Conservation (phyloP, 305 asterid genomes). For the Ilex paraguariensis region DNA sequence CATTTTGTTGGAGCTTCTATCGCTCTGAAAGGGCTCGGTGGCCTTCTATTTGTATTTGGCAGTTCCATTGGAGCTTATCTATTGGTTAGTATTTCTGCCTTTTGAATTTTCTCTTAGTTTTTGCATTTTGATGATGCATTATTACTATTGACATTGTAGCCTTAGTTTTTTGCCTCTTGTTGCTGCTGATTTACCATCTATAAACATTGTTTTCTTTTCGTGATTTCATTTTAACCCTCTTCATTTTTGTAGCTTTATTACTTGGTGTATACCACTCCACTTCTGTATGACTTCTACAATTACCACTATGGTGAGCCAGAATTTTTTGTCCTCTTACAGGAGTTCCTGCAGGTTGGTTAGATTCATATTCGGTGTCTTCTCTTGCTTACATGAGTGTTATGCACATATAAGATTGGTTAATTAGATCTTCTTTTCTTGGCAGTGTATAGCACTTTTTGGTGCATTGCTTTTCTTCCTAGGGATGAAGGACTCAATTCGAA, state of each 20-base stretch:
- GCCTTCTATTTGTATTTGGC: constrained; percentile 78
- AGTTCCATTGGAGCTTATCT: constrained; percentile 69
- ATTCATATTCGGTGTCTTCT: neutral
- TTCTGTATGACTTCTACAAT: constrained; percentile 61
- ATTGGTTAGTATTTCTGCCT: constrained; percentile 45
- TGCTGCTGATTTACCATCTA: neutral
- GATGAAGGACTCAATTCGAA: constrained; percentile 59
- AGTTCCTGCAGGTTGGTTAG: constrained; percentile 61
- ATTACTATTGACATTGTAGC: neutral
- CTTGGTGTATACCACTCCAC: constrained; percentile 62
- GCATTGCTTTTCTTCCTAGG: constrained; percentile 74
- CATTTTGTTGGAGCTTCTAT: constrained; percentile 59
- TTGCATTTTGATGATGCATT: neutral
- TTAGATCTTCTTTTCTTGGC: constrained; percentile 18
- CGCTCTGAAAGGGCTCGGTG: constrained; percentile 76
- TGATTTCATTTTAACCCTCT: constrained; percentile 1
- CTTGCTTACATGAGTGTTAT: neutral
- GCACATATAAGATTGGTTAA: constrained; percentile 3
- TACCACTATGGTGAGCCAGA: constrained; percentile 39
- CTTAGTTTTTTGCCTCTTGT: neutral
- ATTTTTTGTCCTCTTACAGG: constrained; percentile 38
- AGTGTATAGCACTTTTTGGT: constrained; percentile 62
- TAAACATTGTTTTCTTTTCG: neutral
- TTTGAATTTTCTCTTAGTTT: neutral
- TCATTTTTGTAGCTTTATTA: constrained; percentile 48